Evolutionary conservation across 306 rosid genomes (phyloP), one percentile per base, ranked within the genome.

Genomic region (Fragaria iinumae): DNA sequence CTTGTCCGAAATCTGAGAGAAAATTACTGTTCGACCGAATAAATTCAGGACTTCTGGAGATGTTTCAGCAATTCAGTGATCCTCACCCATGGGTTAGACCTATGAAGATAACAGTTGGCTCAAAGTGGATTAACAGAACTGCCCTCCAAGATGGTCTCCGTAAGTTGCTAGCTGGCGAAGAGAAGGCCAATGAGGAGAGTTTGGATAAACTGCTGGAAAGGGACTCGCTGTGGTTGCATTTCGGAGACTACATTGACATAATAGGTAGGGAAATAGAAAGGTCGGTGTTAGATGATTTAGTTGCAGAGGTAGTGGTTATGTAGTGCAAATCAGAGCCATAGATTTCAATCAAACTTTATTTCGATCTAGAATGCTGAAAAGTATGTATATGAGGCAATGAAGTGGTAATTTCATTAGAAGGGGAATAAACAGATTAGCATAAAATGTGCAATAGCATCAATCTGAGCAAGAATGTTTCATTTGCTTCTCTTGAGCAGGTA

Each of bases 1-100:
- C 84, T 67, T 82, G 83, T 69, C 73, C 89, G 67, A 91, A 86
- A 90, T 83, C 86, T 1, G 96, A 89, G 75, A 88, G 98, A 81
- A 89, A 82, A 80, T 70, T 96, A 80, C 92, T 92, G 77, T 96
- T 92, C 4, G 97, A 96, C 80, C 86, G 88, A 11, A 82, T 96
- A 79, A 96, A 91, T 79, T 76, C 77, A 6, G 93, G 87, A 82
- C 82, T 92, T 29, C 11, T 84, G 72, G 85, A 92, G 77, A 84
- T 87, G 50, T 80, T 76, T 65, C 80, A 87, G 81, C 86, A 86
- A 81, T 87, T 63, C 79, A 57, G 63, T 49, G 64, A 79, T 47
- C 80, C 86, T 41, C 84, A 48, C n/a, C 92, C 96, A 55, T 88
- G 97, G 98, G 74, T 82, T 57, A 82, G 80, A 47, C 73, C 75